Evolutionary conservation across 768 basidiomycete species (phyloP), one percentile per base, ranked within the genome.

Genomic region (Tulasnella sp.): DNA sequence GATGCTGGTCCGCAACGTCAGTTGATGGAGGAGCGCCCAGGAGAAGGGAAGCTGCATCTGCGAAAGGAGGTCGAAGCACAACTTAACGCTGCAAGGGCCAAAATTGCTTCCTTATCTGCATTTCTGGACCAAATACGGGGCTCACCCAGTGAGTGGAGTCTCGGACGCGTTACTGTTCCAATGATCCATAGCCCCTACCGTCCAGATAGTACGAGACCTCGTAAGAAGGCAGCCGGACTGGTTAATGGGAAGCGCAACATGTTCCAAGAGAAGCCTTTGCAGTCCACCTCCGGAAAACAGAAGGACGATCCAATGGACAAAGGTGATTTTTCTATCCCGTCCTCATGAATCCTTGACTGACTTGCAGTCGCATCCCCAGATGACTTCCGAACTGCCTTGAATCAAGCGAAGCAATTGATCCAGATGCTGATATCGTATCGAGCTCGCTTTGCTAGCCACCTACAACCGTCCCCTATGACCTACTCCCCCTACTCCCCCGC

Each of bases 61-160:
- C 77, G 86, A 34, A 67, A 71, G 17, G 77, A 85, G 71, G 85
- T 92, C 23, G 78, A 86, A 67, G 76, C 78, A 0, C 88, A 93
- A 67, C 72, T 96, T 23, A 78, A 80, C 39, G 81, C 79, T 67
- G 86, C 90, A 1, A 79, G 78, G 56, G 74, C 70, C 56, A 86
- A 82, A 69, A 93, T 94, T 27, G 76, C 76, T 27, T 68, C 74
- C 14, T 77, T 97, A 29, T 76, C 72, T 32, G 67, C 64, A 52
- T 78, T 74, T 65, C 77, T 88, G 32, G 78, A 80, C 19, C 69
- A 66, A 32, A 58, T 74, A 9, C 60, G 60, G 49, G 66, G 62
- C n/a, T 55, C 54, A 23, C 57, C 62, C 15, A 63, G 66, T 69
- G 31, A 34, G 49, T 32, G n/a, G n/a, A 17, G 34, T 50, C 11